Evolutionary conservation across 495 filamentous ascomycete genomes (phyloP), one percentile per base, ranked within the genome.

Genomic region (Peziza echinospora): DNA sequence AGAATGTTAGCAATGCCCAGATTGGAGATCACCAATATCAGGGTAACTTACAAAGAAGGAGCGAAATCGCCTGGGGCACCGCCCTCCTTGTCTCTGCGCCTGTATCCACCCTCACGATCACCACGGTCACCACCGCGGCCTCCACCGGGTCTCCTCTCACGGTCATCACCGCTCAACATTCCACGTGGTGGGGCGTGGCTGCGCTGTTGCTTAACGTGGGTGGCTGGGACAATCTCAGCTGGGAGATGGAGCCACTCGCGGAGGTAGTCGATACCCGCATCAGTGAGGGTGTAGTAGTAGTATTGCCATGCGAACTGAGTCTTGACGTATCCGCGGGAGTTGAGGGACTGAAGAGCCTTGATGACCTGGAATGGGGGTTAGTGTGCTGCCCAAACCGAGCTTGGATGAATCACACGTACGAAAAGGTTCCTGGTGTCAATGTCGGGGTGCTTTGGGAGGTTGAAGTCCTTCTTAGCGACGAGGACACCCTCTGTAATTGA

Each of bases 251-350:
- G 87, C 89, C 89, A 97, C 74, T 97, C 89, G 58, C 89, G 91
- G 65, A 97, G 85, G 77, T 96, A 97, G 76, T 94, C 87, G 63
- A 97, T 86, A 72, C 89, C 89, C 67, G 94, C 87, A 59, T 85
- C 84, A 65, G 89, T 97, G 64, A 97, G 78, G 67, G 91, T 97
- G 79, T 97, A 97, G 80, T 97, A 97, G 78, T 94, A 97, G 78
- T 86, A 96, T 73, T 97, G 89, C 89, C 89, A 97, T 51, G 84
- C 92, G 80, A 97, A 97, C 67, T 85, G 89, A 57, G 89, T 97
- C 81, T 96, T 96, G 70, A 97, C 74, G 68, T 78, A 97, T 64
- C 85, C 85, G 65, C 87, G 84, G 60, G 89, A 96, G 71, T 77
- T 86, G 60, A 97, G 75, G 51, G 89, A 97, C 74, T 97, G 89